phyloP scores from a whole-genome alignment of 371 early-diverging fungal genomes.

The Mortierella sp. region DNA sequence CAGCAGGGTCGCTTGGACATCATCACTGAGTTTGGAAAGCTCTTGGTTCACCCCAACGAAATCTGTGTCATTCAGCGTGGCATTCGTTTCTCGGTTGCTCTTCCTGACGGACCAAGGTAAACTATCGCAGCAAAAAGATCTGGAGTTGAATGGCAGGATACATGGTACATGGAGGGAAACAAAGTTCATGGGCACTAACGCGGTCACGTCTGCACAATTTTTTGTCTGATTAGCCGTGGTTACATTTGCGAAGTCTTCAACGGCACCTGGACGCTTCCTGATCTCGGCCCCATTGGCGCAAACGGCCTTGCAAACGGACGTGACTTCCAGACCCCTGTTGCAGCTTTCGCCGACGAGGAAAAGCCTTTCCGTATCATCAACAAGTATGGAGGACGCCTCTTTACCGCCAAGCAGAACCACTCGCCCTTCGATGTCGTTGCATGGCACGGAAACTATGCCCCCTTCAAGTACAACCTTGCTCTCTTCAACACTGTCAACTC shows the following conservation, averaged over 20 bases:
- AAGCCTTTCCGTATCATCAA: slow-evolving; percentile 73
- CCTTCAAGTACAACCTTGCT: slow-evolving; percentile 93
- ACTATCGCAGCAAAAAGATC: neutral
- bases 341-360: slow-evolving; percentile 77
- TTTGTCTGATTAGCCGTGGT: slow-evolving; percentile 69
- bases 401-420: slow-evolving; percentile 79
- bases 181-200: too few relatives aligned
- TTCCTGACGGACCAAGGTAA: slow-evolving; percentile 85
- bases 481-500: slow-evolving; percentile 89
- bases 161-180: too few relatives aligned
- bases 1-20: slow-evolving; percentile 91
- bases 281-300: slow-evolving; percentile 95
- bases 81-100: slow-evolving; percentile 82
- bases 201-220: neutral
- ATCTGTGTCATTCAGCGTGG: slow-evolving; percentile 95
- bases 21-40: slow-evolving; percentile 91
- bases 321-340: slow-evolving; percentile 91
- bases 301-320: slow-evolving; percentile 96
- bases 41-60: slow-evolving; percentile 89
- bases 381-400: slow-evolving; percentile 88
- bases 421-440: slow-evolving; percentile 97
- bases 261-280: slow-evolving; percentile 93
- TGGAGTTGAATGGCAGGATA: neutral
- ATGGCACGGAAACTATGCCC: slow-evolving; percentile 98
- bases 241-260: slow-evolving; percentile 92